Evolutionary conservation across 2,329 filamentous ascomycete genomes (phyloP), one percentile per base, ranked within the genome.

Genomic region (Cordyceps cicadae): DNA sequence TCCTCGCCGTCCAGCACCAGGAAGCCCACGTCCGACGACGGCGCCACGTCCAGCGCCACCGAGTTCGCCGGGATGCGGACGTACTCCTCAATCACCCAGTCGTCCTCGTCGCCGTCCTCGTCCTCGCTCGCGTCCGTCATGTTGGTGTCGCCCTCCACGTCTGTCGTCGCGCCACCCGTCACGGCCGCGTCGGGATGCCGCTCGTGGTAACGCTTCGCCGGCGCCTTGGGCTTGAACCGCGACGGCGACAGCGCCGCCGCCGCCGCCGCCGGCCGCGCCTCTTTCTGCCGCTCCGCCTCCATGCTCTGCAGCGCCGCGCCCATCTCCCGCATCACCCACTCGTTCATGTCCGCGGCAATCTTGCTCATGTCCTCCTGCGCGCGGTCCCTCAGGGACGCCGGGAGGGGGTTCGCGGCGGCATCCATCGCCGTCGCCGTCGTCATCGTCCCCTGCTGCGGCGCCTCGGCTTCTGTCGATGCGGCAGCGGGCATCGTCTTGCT

Each of bases 1-100:
- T 81, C 80, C 62, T 84, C 80, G 24, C 77, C 77, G 56, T 83
- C 81, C 54, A 86, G 77, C 7, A 84, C 80, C 56, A 86, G 69
- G 41, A 85, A 70, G 12, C 83, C 83, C 7, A 87, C 77, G 51
- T 79, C 79, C 29, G 80, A 76, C 29, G 80, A 76, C 0, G 79
- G 75, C 8, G 74, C 71, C 3, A 82, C 75, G 15, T 78, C 72
- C 11, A 76, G 69, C 17, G 75, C 75, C 62, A 85, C 73, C 29
- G 75, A 75, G 61, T 78, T 77, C 3, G 77, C 80, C 1, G 84
- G 81, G 19, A 87, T 77, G 41, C 85, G 83, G 57, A 86, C 76
- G 66, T 87, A 87, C 46, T 84, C 86, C 62, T 87, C 85, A 49
- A 85, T 80, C 32, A 87, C 76, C 73, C 86, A 87, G 57, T 87